Evolutionary conservation across 2,329 filamentous ascomycete genomes (phyloP).

Genomic region (Thielaviopsis euricoi): DNA sequence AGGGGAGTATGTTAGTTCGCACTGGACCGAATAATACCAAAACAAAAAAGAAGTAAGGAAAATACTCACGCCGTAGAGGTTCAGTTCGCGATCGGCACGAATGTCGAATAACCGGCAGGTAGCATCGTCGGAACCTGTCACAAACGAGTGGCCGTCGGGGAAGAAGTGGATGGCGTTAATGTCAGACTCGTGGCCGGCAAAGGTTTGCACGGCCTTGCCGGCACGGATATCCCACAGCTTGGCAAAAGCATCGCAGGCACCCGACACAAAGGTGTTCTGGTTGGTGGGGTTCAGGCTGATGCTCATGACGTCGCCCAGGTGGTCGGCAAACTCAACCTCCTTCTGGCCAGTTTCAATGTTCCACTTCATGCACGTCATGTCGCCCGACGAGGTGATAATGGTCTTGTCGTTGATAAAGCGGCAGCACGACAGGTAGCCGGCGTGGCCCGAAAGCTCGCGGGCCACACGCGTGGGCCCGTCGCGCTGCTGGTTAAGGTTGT

Average conservation of each 20-base stretch:
- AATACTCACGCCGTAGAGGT: conserved; percentile 44
- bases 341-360: conserved; percentile 97
- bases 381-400: conserved; percentile 92
- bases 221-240: conserved; percentile 98
- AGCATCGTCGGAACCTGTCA: conserved; percentile 92
- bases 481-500: conserved; percentile 86
- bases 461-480: conserved; percentile 96
- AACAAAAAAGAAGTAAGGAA: background rate
- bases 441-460: conserved; percentile 88
- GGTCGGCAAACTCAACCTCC: conserved; percentile 94
- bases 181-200: conserved; percentile 94
- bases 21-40: background rate
- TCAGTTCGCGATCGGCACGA: conserved; percentile 69
- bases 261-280: conserved; percentile 98
- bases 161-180: conserved; percentile 99
- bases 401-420: conserved; percentile 97
- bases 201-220: conserved; percentile 96
- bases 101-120: conserved; percentile 97
- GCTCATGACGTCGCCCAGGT: conserved; percentile 98
- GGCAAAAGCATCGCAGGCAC: conserved; percentile 94
- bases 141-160: conserved; percentile 95
- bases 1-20: background rate
- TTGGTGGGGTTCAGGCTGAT: conserved; percentile 98
- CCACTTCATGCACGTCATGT: conserved; percentile 99
- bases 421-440: conserved; percentile 94